Percentiles rank a stretch among this genome's conserved stretches.
phyloP scores from a whole-genome alignment of 208 protist genomes.

The Trypanosoma grayi region DNA sequence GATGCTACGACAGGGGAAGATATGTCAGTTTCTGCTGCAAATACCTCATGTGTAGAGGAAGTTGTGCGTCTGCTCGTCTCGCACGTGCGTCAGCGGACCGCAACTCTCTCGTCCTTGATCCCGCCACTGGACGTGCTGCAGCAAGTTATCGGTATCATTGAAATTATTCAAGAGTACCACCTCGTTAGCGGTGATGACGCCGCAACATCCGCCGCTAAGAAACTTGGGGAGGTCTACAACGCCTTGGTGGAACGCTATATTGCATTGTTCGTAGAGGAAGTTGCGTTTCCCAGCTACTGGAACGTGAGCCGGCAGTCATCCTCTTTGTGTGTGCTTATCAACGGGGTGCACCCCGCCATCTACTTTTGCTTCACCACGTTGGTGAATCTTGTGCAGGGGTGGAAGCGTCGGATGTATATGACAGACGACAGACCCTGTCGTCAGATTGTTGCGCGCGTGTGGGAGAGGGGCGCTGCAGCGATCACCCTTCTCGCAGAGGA shows the following conservation, averaged over 20 bases:
- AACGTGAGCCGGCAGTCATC: slow-evolving; percentile 13
- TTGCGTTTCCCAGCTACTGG: slow-evolving; percentile 27
- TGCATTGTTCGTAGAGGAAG: slow-evolving; percentile 12
- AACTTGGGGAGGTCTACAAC: slow-evolving; percentile 15
- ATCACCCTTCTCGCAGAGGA: slow-evolving; percentile 9
- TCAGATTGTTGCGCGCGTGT: slow-evolving; percentile 20
- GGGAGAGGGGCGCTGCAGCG: slow-evolving; percentile 5
- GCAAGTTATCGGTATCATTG: slow-evolving; percentile 11
- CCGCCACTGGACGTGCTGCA: slow-evolving; percentile 15
- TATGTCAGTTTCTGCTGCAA: neutral
- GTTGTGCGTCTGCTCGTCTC: neutral
- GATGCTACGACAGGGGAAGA: neutral
- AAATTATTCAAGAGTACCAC: slow-evolving; percentile 24
- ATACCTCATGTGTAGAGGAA: slow-evolving; percentile 10
- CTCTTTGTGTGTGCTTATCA: neutral
- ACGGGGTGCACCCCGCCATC: slow-evolving; percentile 23
- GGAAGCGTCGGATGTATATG: neutral
- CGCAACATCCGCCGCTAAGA: neutral
- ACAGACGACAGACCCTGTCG: slow-evolving; percentile 14
- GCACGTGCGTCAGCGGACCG: neutral
- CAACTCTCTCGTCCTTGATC: slow-evolving; percentile 8
- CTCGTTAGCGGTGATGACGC: neutral
- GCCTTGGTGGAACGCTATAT: slow-evolving; percentile 15
- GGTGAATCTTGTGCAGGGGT: slow-evolving; percentile 1
- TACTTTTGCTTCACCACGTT: slow-evolving; percentile 24